phyloP scores from a whole-genome alignment of 495 filamentous ascomycete species.

The Talaromyces wortmannii region DNA sequence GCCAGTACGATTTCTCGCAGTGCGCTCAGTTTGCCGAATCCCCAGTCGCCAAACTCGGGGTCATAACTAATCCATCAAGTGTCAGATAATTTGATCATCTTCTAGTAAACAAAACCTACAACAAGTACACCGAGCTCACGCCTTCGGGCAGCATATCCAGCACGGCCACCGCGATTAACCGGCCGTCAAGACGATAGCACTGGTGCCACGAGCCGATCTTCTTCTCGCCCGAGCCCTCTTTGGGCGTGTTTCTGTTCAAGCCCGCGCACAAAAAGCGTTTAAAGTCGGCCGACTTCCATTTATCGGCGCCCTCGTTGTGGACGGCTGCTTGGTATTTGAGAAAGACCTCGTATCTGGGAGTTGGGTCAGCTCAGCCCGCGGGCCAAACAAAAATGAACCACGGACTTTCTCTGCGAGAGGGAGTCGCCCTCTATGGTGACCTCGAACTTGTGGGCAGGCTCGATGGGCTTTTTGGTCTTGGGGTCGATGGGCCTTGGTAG shows the following conservation, averaged over 20 bases:
- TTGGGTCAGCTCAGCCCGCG: background rate
- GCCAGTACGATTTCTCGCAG: conserved; percentile 77
- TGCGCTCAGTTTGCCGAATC: conserved; percentile 84
- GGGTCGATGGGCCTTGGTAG: conserved; percentile 44
- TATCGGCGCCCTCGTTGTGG: conserved; percentile 63
- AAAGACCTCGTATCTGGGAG: conserved; percentile 55
- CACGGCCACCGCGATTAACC: conserved; percentile 81
- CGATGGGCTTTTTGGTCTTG: conserved; percentile 47
- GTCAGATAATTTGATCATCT: background rate
- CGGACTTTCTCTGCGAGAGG: conserved; percentile 83
- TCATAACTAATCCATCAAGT: conserved; percentile 51
- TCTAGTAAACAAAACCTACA: conserved; percentile 35
- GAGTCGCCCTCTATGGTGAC: conserved; percentile 74
- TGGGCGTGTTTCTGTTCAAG: conserved; percentile 44
- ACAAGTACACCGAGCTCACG: conserved; percentile 91
- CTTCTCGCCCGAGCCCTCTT: conserved; percentile 42
- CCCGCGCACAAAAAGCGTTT: conserved; percentile 85
- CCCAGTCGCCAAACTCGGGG: conserved; percentile 68
- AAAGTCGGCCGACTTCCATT: conserved; percentile 67
- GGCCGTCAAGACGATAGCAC: conserved; percentile 86
- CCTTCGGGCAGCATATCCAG: conserved; percentile 80
- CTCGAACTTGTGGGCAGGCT: conserved; percentile 72
- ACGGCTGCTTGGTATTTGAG: conserved; percentile 79
- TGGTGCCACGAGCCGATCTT: conserved; percentile 88
- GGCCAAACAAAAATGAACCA: background rate